A percentile compares a stretch with the other conserved stretches of the same genome.
Conservation (phyloP, 257 asterid species). For the Nicotiana knightiana region DNA sequence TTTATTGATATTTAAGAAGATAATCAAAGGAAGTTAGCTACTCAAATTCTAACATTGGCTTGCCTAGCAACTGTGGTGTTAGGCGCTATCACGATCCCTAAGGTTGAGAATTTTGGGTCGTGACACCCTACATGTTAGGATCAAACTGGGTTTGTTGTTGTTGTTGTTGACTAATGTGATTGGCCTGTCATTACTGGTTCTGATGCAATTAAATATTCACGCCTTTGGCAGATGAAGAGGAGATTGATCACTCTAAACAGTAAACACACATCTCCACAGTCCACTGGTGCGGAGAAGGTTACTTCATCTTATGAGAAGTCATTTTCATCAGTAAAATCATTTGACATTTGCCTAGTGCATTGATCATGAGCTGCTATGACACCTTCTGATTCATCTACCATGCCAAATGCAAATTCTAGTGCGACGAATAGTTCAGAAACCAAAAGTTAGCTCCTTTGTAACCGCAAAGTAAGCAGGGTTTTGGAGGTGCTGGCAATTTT, state of each 20-base stretch:
- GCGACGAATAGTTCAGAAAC: neutral
- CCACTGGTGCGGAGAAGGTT: neutral
- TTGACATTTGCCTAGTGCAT: neutral
- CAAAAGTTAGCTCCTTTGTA: conserved; percentile 15
- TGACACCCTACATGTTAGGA: too few species aligned
- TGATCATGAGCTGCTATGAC: neutral
- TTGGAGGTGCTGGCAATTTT: too few species aligned
- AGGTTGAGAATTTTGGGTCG: too few species aligned
- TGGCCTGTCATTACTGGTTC: neutral
- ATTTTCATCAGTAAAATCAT: neutral
- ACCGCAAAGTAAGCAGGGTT: too few species aligned
- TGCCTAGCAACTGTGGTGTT: too few species aligned
- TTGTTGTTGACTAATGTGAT: neutral
- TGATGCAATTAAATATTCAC: neutral
- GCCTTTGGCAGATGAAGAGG: neutral
- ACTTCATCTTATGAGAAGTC: neutral
- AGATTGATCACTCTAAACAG: neutral
- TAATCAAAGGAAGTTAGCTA: too few species aligned
- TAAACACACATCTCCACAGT: neutral
- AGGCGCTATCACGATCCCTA: too few species aligned
- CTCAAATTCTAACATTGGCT: too few species aligned
- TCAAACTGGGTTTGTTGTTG: too few species aligned
- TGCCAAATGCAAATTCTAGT: neutral
- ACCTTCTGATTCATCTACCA: neutral
- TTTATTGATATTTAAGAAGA: too few species aligned